Base-by-base conservation (phyloP, 2,329 filamentous ascomycete genomes). In the Penicillium sp. region DNA sequence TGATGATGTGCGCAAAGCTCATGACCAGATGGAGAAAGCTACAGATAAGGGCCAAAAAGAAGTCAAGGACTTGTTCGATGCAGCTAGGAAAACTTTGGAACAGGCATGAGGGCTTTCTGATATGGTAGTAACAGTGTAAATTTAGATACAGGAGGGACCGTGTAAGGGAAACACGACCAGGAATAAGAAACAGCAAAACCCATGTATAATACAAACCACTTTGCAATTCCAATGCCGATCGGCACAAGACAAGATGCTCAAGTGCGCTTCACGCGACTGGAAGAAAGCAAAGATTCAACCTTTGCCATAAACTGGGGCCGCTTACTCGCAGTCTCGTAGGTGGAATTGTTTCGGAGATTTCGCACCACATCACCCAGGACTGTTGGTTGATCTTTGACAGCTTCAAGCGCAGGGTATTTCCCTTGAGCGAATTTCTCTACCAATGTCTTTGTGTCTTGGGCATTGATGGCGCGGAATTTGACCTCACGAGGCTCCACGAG, bases 1-100 rank as follows among this genome's bases (percentile, higher is more conserved):
- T 24, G 77, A 79, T 61, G 75, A 78, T 59, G 58, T 76, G 49
- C 68, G 70, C 42, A 79, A 75, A 59, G 75, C 75, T 20, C 69
- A 75, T 50, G 73, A 75, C 53, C 68, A 73, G 55, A 78, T 79
- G 76, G 76, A 79, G 59, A 78, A 76, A 55, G 52, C 75, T 37
- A 69, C 72, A 17, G 73, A 75, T 40, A 77, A 74, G 61, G 77
- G 75, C 12, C 74, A 76, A 51, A 76, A 73, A 56, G 75, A 76
- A 47, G 70, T 74, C 40, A 78, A 75, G 61, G 73, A 74, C 54
- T 55, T 76, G 7, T 77, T 75, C 55, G 75, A 78, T 37, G 64
- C 58, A 7, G 73, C 71, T 21, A 74, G 61, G 58, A 75, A 70
- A 63, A 63, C 61, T 1, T 58, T 75, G 51, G 71, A 75, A 54